These are phyloP conservation scores for Irpex sp. DNA, from an alignment of 1,284 basidiomycete species.

Conservation along the genomic window DNA sequence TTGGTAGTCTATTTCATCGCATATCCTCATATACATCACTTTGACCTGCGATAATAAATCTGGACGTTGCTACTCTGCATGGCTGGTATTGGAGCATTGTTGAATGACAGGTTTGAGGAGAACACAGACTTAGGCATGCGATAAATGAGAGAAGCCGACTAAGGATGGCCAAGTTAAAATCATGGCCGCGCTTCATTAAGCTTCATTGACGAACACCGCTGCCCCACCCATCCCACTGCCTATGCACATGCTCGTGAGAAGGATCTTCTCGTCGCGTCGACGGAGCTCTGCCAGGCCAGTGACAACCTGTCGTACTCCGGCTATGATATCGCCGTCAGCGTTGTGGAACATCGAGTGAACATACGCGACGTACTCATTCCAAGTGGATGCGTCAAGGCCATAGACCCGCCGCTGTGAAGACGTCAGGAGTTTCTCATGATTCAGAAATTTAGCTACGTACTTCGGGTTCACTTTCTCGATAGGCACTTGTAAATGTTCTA, in stretches of 20 bases:
- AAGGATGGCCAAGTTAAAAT: too few relatives aligned
- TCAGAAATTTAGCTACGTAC: slow-evolving; percentile 32
- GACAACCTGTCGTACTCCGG: slow-evolving; percentile 81
- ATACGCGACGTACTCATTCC: slow-evolving; percentile 65
- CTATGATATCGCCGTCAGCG: slow-evolving; percentile 31
- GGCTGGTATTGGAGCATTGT: too few relatives aligned
- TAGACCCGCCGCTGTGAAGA: slow-evolving; percentile 74
- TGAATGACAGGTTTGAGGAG: too few relatives aligned
- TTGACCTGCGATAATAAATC: too few relatives aligned
- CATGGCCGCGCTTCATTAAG: too few relatives aligned
- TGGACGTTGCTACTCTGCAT: too few relatives aligned
- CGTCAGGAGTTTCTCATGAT: background rate
- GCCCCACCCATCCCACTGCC: slow-evolving; percentile 90
- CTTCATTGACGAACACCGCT: slow-evolving; percentile 78
- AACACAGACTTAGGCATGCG: too few relatives aligned
- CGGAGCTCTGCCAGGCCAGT: slow-evolving; percentile 81
- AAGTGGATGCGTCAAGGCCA: slow-evolving; percentile 78
- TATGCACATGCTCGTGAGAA: slow-evolving; percentile 87
- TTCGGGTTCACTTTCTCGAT: slow-evolving; percentile 88
- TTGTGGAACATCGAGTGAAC: slow-evolving; percentile 2
- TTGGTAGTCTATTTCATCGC: too few relatives aligned
- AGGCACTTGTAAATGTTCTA: slow-evolving; percentile 76
- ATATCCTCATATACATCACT: too few relatives aligned
- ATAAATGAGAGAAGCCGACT: too few relatives aligned
- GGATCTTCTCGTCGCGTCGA: slow-evolving; percentile 58